Evolutionary conservation across 2,329 filamentous ascomycete species (phyloP).

Genomic region (Dothideomycetes sp.): DNA sequence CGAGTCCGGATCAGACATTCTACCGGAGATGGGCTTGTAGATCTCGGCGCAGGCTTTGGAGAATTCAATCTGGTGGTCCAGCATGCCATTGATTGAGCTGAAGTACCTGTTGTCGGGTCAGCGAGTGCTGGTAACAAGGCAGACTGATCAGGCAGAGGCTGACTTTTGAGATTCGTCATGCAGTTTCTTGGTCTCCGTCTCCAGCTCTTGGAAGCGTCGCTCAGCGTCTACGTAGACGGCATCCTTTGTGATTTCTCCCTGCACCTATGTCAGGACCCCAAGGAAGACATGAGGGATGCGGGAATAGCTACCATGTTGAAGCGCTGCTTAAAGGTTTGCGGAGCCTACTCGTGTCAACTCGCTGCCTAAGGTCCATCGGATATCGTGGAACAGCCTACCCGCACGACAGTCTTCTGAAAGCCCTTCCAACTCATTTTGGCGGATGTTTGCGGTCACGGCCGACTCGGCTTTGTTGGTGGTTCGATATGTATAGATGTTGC

Average conservation of each 20-base stretch:
- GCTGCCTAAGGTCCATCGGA: slow-evolving; percentile 9
- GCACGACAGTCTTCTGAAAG: slow-evolving; percentile 77
- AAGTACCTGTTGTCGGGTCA: slow-evolving; percentile 52
- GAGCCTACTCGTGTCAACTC: slow-evolving; percentile 46
- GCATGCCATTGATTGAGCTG: slow-evolving; percentile 95
- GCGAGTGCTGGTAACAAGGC: neutral
- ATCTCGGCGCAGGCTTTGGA: slow-evolving; percentile 91
- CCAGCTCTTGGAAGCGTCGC: slow-evolving; percentile 83
- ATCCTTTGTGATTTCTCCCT: slow-evolving; percentile 89
- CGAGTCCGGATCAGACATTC: slow-evolving; percentile 84
- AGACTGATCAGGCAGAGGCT: slow-evolving; percentile 9
- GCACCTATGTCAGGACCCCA: slow-evolving; percentile 1
- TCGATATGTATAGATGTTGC: too few species aligned
- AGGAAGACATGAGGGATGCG: neutral
- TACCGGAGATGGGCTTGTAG: slow-evolving; percentile 95
- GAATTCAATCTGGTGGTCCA: slow-evolving; percentile 95
- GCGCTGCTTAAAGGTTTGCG: slow-evolving; percentile 79
- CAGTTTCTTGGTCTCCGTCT: slow-evolving; percentile 90
- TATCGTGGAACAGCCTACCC: slow-evolving; percentile 46
- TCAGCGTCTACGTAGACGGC: slow-evolving; percentile 90
- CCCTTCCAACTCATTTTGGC: slow-evolving; percentile 87
- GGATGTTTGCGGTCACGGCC: slow-evolving; percentile 3
- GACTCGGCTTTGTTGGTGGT: too few species aligned
- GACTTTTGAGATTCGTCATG: slow-evolving; percentile 93
- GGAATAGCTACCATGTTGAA: slow-evolving; percentile 62